phyloP scores from a whole-genome alignment of 1,284 basidiomycete genomes.

The Ceratobasidium sp. region DNA sequence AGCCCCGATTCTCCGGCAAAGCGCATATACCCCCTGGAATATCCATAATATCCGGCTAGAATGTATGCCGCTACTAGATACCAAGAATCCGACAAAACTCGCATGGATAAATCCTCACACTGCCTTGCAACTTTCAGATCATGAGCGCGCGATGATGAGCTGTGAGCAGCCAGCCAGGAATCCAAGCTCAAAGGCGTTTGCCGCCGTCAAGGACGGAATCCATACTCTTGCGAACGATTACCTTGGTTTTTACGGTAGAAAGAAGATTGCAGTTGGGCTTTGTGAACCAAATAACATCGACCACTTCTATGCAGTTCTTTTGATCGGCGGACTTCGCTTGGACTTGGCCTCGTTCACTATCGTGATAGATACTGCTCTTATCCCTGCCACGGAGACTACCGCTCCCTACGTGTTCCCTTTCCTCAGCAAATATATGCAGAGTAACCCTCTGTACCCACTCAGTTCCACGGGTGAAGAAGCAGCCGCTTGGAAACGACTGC shows the following conservation, averaged over 20 bases:
- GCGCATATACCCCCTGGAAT: constrained; percentile 52
- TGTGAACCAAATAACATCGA: constrained; percentile 2
- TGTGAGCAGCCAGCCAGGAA: too few relatives aligned
- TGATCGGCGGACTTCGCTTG: constrained; percentile 16
- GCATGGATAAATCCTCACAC: neutral
- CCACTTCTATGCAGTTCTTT: constrained; percentile 5
- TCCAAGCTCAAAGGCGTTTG: neutral
- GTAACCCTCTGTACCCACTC: neutral
- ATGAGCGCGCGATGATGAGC: neutral
- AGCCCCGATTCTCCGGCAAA: constrained; percentile 53
- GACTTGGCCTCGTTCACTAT: constrained; percentile 23
- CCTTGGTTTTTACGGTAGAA: neutral
- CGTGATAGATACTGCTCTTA: constrained; percentile 6
- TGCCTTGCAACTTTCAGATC: constrained; percentile 9
- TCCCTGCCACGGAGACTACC: constrained; percentile 4
- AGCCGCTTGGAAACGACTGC: constrained; percentile 24
- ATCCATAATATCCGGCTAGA: constrained; percentile 55
- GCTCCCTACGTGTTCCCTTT: too few relatives aligned
- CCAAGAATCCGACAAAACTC: constrained; percentile 36
- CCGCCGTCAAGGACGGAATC: constrained; percentile 13
- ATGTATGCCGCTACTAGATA: constrained; percentile 51
- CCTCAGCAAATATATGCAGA: too few relatives aligned
- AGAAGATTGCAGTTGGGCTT: neutral
- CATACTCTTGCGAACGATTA: constrained; percentile 2
- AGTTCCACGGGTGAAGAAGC: constrained; percentile 3